Base-by-base conservation (phyloP, 2,329 filamentous ascomycete genomes). In the Dactylonectria macrodidyma region DNA sequence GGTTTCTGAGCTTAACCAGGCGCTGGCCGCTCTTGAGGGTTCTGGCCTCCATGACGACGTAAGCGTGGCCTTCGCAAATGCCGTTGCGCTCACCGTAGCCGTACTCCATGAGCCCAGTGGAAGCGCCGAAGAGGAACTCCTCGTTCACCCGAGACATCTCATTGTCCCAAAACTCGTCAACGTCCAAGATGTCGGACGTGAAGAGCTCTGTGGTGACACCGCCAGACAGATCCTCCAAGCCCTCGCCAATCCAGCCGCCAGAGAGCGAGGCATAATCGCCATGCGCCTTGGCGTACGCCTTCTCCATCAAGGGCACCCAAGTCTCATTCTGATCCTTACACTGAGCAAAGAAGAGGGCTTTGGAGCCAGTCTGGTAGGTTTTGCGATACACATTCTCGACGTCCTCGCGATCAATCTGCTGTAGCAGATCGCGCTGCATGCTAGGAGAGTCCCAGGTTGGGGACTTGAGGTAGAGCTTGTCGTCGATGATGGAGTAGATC, bases 401-500 rank as follows among this genome's bases (percentile, higher is more conserved):
- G 59, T 93, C 91, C 59, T 91, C 90, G 62, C 92, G 89, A 76
- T 94, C 92, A 55, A 94, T 90, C 75, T 94, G 91, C 74, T 94
- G 89, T 76, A 94, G 88, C 26, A 94, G 85, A 61, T 93, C 88
- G 46, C 93, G 89, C 76, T 95, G 92, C 78, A 93, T 87, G 58
- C 92, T 91, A 1, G 90, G 91, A 38, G 93, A 93, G 71, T 97
- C 93, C 83, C 94, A 97, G 76, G 93, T 92, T 5, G 93, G 92
- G 2, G 93, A 93, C 67, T 91, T 93, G 19, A 97, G 87, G 78
- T 93, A 97, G 3, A 97, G 86, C 81, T 97, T 97, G 80, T 97
- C 95, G 77, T 97, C 95, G 66, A 97, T 90, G 69, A 97, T 95
- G 65, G 93, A 95, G 74, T 95, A 94, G 64, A 95, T 93, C 95